Base-by-base conservation (phyloP, 1,139 yeast species). In the Kodamaea plutei region DNA sequence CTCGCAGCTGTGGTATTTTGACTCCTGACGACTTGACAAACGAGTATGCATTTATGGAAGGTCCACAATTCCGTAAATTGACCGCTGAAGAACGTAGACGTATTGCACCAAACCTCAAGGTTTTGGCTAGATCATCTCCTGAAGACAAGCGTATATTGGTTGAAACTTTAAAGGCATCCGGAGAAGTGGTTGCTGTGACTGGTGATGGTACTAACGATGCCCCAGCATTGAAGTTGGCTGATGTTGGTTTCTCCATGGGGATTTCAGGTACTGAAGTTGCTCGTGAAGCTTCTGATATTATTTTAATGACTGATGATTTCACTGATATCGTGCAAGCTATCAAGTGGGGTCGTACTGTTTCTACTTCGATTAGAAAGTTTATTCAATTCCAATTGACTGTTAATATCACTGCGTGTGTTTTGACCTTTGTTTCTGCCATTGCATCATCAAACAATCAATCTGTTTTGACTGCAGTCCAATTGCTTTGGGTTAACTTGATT, bases 131-230 rank as follows among this genome's bases (percentile, higher is more conserved):
- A 51, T 88, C 96, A 1, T 82, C 94, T 10, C 98, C 98, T 4
- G 96, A 89, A 48, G 98, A 91, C 59, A 91, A 91, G 60, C 69
- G 95, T 40, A 64, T 84, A 23, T 69, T 91, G 32, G 98, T 93
- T 25, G 83, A 83, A 44, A 79, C 87, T n/a, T 69, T 91, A 45
- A 78, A 83, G 48, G 68, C 73, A 29, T 70, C 79, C 51, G 94
- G 91, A 20, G 96, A 91, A 50, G 95, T 91, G 28, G 98, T 91
- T 33, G 98, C 98, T 1, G 98, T 89, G 25, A 91, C 98, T 20
- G 98, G 98, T 54, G 98, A 91, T 58, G 98, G 98, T 57, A 87
- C 95, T 8, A 87, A 87, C 55, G 96, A 87, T 66, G 95, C 95
- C 0, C 95, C 95, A n/a, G 95, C 95, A 4, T 71, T 87, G 50